Evolutionary conservation across 257 asterid genomes (phyloP), one percentile per base, ranked within the genome.

Genomic region (Solanum sitiens): DNA sequence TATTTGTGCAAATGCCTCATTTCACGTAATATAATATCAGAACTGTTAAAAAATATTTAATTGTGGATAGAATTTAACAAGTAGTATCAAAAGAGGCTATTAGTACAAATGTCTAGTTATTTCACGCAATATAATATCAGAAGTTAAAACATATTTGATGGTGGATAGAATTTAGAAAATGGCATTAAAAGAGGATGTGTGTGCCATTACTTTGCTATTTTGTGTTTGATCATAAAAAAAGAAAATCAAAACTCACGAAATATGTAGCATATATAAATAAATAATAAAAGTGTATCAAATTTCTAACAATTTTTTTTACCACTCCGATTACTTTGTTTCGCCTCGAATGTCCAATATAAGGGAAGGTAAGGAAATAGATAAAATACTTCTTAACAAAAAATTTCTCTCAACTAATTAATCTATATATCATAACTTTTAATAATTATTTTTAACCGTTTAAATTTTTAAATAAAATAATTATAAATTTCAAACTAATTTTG

Each of bases 271-370:
- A 70, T 70, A 67, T 27, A 15, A 70, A 11, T 71, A 71, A 33
- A n/a, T 70, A 68, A 68, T 2, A 30, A 68, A 27, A 30, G 3
- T 1, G 12, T 70, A 5, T 15, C 12, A 6, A 27, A 30, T 15
- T 0, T 16, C 42, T 30, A 30, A 71, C 1, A 5, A 1, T 30
- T 32, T 71, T 53, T 68, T 32, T 27, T 68, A 63, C 3, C 73
- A 4, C 6, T 27, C 11, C 23, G 0, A 30, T 11, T 70, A 30
- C 32, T 70, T 32, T 1, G 42, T 30, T 70, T 27, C 73, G 1
- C 0, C 0, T 8, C 15, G 8, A 0, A 25, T n/a, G 4, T 25
- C 20, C 73, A 25, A 5, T 53, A 18, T 18, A 53, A 10, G 4
- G 2, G 11, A 23, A 50, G 59, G 20, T 3, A 15, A 50, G 2